Evolutionary conservation across 768 basidiomycete genomes (phyloP), one percentile per base, ranked within the genome.

Genomic region (Agrocybe chaxingu): DNA sequence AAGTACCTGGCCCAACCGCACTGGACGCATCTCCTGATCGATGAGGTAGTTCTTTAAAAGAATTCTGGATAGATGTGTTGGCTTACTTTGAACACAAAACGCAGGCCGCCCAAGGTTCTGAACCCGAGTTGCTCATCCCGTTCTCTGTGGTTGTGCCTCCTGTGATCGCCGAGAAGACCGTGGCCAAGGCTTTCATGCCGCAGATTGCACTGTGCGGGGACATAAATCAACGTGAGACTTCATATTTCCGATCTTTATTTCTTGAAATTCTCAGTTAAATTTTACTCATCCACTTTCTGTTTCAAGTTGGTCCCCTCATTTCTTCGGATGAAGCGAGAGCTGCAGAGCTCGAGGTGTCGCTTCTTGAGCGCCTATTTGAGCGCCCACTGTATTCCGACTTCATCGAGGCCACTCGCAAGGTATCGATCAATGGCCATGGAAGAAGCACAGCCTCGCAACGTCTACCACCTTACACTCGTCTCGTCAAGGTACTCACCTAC

Each of bases 131-230:
- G 19, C 58, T 73, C 40, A 69, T 78, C 13, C 76, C 78, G 1
- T 76, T 78, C n/a, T 76, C 76, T 6, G 75, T 77, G 1, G 74
- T 78, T 19, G 54, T 72, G 9, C 63, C 68, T 7, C 57, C 62
- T 45, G 41, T 53, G 54, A 46, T 34, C 50, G 47, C 57, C 44
- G 33, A 39, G 37, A 16, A 54, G 41, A 13, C 42, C 42, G 36
- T 36, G 45, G 47, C 53, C 34, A 38, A 36, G 47, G 45, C 61
- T 18, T 61, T 67, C 19, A 60, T 63, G 33, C 78, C 78, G 8
- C 77, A 78, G 51, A 64, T 80, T 11, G 68, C 75, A 16, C 66
- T 80, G n/a, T 78, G 78, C 57, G 78, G 78, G 39, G 78, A 80
- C 56, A 65, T 72, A 13, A 73, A 78, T 51, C 78, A 80, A 57